A percentile compares a stretch with the other conserved stretches of the same genome.
phyloP scores from a whole-genome alignment of 2,329 filamentous ascomycete species.

The Zymoseptoria tritici region DNA sequence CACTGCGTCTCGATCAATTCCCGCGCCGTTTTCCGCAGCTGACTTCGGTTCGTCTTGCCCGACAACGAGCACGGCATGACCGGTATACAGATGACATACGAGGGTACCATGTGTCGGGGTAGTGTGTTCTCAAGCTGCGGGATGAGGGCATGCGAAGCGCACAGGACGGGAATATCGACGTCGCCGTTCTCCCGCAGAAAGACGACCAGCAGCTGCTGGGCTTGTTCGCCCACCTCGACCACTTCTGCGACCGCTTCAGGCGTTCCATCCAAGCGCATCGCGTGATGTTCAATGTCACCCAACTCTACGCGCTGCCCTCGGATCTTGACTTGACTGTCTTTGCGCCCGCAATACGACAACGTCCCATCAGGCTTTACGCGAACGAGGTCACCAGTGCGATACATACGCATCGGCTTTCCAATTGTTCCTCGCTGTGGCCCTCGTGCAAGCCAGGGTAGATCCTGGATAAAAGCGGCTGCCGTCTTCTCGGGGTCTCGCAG shows the following conservation, averaged over 20 bases:
- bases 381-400: constrained; percentile 51
- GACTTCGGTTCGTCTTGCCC: no score
- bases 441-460: constrained; percentile 19
- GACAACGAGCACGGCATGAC: no score
- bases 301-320: constrained; percentile 59
- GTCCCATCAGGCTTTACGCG: constrained; percentile 46
- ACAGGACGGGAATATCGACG: background rate
- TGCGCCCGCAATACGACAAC: constrained; percentile 54
- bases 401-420: constrained; percentile 43
- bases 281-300: constrained; percentile 40
- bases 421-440: constrained; percentile 1
- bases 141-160: background rate
- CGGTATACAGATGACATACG: no score
- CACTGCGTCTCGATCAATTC: no score
- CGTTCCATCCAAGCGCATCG: background rate
- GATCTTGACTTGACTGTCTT: constrained; percentile 56
- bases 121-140: constrained; percentile 3
- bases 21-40: no score
- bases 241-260: background rate
- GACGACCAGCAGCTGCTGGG: background rate
- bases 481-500: constrained; percentile 26
- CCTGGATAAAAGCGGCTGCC: constrained; percentile 26
- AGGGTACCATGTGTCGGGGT: background rate
- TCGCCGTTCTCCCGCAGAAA: background rate
- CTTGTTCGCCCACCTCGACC: background rate